A percentile compares a stretch with the other conserved stretches of the same genome.
Conservation (phyloP, 176 grass and related monocot genomes). For the Zoysia pacifica region DNA sequence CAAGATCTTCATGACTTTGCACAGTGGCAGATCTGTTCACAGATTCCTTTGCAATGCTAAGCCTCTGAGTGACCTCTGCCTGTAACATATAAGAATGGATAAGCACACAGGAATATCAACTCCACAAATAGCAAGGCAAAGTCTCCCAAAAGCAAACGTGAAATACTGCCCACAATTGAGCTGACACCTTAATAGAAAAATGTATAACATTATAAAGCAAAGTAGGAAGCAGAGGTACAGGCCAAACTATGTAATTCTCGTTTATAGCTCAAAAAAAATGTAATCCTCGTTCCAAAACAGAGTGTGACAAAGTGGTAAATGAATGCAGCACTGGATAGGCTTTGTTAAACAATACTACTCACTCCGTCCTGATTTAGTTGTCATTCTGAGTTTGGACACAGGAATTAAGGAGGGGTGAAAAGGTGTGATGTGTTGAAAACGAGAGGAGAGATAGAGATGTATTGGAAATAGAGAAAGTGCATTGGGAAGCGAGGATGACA, state of each 20-base stretch:
- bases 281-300: constrained; percentile 12
- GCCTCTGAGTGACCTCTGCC: constrained; percentile 92
- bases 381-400: too few species aligned
- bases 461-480: too few species aligned
- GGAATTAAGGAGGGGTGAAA: too few species aligned
- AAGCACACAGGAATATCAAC: constrained; percentile 7
- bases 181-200: constrained; percentile 8
- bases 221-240: constrained; percentile 3
- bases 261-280: not conserved
- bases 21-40: constrained; percentile 49
- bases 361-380: too few species aligned
- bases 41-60: constrained; percentile 80
- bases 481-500: too few species aligned
- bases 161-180: constrained; percentile 11
- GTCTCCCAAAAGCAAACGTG: not conserved
- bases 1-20: constrained; percentile 94
- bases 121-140: not conserved
- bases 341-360: constrained; percentile 22
- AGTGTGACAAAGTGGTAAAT: not conserved
- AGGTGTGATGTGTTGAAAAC: too few species aligned
- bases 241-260: constrained; percentile 1
- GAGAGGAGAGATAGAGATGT: too few species aligned
- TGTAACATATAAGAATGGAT: constrained; percentile 47
- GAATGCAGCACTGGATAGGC: not conserved
- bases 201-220: not conserved